Evolutionary conservation across 1,284 basidiomycete species (phyloP).

Genomic region (Heliocybe sulcata): DNA sequence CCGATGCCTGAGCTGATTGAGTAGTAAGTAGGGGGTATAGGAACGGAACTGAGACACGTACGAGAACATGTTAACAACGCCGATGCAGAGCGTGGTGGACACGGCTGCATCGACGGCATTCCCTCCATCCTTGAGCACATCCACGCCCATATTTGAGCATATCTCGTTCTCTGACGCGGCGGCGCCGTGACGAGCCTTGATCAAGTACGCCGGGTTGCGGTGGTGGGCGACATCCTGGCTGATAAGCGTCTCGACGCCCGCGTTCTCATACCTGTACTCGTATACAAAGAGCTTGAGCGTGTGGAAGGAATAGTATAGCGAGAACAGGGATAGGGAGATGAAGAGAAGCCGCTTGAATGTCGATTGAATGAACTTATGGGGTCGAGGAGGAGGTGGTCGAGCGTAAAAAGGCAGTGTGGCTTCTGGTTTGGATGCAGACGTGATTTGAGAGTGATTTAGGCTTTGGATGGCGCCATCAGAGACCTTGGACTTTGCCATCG

Average conservation of each 20-base stretch:
- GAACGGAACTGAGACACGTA: slow-evolving; percentile 28
- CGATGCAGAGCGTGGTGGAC: slow-evolving; percentile 75
- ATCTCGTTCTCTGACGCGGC: slow-evolving; percentile 82
- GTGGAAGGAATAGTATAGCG: neutral
- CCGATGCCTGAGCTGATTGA: slow-evolving; percentile 71
- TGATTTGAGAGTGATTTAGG: neutral
- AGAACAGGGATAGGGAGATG: neutral
- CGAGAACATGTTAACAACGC: slow-evolving; percentile 88
- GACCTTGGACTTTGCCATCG: neutral
- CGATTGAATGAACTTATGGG: neutral
- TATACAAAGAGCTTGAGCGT: neutral
- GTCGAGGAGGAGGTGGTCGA: neutral
- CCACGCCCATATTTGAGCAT: slow-evolving; percentile 81
- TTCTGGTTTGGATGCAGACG: neutral
- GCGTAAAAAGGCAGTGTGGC: neutral
- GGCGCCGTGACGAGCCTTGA: slow-evolving; percentile 69
- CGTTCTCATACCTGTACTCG: neutral
- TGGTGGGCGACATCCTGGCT: slow-evolving; percentile 7
- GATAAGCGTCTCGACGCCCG: neutral
- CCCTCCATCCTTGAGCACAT: slow-evolving; percentile 74
- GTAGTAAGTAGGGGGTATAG: slow-evolving; percentile 2
- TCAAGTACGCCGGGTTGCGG: slow-evolving; percentile 69
- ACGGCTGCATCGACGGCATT: slow-evolving; percentile 90
- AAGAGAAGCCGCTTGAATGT: neutral
- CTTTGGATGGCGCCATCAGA: neutral